Evolutionary conservation across 805 yeast genomes (phyloP).

Genomic region (Saccharomycopsis synnaedendra): DNA sequence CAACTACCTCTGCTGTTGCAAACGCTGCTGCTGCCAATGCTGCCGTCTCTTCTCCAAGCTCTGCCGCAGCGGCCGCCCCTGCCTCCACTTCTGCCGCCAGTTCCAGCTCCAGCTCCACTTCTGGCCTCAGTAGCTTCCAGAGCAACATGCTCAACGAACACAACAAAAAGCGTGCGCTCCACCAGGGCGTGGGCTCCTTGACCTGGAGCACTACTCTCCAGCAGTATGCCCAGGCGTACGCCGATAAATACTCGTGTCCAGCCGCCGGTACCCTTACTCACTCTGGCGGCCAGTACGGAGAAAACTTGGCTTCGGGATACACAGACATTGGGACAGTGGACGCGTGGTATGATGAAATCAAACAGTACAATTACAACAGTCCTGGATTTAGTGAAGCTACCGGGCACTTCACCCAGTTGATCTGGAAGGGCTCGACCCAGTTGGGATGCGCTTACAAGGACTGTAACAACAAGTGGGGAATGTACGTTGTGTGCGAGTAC

Average conservation of each 20-base stretch:
- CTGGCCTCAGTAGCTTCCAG: conserved; percentile 23
- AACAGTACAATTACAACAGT: conserved; percentile 37
- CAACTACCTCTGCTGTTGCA: conserved; percentile 24
- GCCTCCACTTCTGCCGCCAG: conserved; percentile 8
- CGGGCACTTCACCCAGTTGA: conserved; percentile 70
- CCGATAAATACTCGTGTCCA: conserved; percentile 28
- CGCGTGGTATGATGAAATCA: conserved; percentile 65
- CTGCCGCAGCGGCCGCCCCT: conserved; percentile 16
- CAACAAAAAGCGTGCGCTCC: conserved; percentile 37
- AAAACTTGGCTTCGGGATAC: conserved; percentile 64
- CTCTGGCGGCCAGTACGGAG: conserved; percentile 61
- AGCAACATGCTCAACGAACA: conserved; percentile 35
- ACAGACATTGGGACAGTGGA: conserved; percentile 39
- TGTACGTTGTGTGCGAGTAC: conserved; percentile 65
- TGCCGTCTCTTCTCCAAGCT: conserved; percentile 5
- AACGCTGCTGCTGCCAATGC: conserved; percentile 16
- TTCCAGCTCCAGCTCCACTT: conserved; percentile 10
- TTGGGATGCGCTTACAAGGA: conserved; percentile 55
- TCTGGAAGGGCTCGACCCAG: conserved; percentile 51
- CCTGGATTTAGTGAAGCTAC: conserved; percentile 41
- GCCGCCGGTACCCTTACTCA: conserved; percentile 42
- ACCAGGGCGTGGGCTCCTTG: conserved; percentile 30
- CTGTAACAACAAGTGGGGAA: conserved; percentile 39
- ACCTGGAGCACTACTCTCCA: conserved; percentile 38
- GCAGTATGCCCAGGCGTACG: conserved; percentile 39